A percentile compares a stretch with the other conserved stretches of the same genome.
Conservation (phyloP, 2,329 filamentous ascomycete species). For the Juglanconis sp. region DNA sequence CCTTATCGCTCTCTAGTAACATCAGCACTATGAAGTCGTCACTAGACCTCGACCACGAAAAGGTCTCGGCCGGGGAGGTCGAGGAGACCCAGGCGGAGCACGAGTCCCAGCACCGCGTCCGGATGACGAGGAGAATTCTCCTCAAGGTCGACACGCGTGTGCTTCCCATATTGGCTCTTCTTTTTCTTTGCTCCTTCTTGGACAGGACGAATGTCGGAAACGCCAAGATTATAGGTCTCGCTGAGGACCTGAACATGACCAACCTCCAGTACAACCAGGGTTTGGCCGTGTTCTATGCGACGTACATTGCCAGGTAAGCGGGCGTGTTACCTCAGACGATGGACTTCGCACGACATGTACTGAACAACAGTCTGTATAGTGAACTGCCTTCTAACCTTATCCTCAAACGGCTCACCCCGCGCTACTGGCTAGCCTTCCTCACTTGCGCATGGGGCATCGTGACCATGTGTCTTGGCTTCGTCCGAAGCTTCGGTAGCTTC, state of each 20-base stretch:
- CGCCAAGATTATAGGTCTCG: conserved; percentile 62
- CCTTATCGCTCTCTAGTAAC: not conserved
- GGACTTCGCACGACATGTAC: not conserved
- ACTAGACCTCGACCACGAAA: conserved; percentile 12
- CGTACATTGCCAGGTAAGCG: conserved; percentile 56
- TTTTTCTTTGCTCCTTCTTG: conserved; percentile 63
- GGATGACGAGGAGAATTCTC: conserved; percentile 24
- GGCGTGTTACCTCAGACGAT: not conserved
- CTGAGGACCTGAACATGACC: conserved; percentile 54
- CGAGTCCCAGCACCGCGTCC: conserved; percentile 8
- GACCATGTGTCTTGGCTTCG: conserved; percentile 55
- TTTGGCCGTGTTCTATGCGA: conserved; percentile 62
- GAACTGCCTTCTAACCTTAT: conserved; percentile 64
- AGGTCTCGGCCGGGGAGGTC: conserved; percentile 21
- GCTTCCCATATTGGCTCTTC: conserved; percentile 58
- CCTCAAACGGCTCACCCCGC: conserved; percentile 58
- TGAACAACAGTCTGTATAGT: conserved; percentile 30
- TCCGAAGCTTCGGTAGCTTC: conserved; percentile 53
- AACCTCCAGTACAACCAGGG: conserved; percentile 63
- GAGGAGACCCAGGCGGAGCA: conserved; percentile 15
- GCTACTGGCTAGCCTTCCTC: conserved; percentile 57
- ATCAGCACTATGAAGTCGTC: conserved; percentile 3
- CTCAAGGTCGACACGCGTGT: conserved; percentile 44
- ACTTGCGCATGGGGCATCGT: conserved; percentile 57
- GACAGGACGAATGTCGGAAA: conserved; percentile 74